Percentiles rank a stretch among this genome's conserved stretches.
These are phyloP conservation scores for Collybia mongolica DNA, from an alignment of 768 basidiomycete genomes.

Conservation along the genomic window DNA sequence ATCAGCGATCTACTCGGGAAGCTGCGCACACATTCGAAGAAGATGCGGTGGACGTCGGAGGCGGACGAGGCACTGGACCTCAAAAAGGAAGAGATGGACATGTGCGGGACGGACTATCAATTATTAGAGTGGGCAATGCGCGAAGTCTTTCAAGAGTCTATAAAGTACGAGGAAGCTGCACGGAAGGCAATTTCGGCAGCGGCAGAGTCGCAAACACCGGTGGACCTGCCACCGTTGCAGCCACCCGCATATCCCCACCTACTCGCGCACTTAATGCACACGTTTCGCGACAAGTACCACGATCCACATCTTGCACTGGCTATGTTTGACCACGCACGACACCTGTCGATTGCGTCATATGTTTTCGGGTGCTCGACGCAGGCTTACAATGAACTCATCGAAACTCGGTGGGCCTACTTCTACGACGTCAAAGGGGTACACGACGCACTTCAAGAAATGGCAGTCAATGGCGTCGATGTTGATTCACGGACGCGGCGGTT, in stretches of 20 bases:
- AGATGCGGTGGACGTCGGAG: slow-evolving; percentile 49
- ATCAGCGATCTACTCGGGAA: slow-evolving; percentile 54
- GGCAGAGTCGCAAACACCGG: slow-evolving; percentile 19
- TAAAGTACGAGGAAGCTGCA: slow-evolving; percentile 47
- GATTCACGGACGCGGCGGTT: slow-evolving; percentile 61
- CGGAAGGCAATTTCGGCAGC: slow-evolving; percentile 32
- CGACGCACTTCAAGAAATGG: slow-evolving; percentile 79
- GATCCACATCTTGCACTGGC: slow-evolving; percentile 82
- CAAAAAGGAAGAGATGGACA: slow-evolving; percentile 72
- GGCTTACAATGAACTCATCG: slow-evolving; percentile 86
- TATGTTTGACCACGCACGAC: slow-evolving; percentile 78
- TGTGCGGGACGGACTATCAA: slow-evolving; percentile 65
- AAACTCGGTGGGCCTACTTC: slow-evolving; percentile 83
- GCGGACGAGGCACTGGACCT: slow-evolving; percentile 58
- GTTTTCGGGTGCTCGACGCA: slow-evolving; percentile 87
- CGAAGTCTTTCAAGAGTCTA: slow-evolving; percentile 66
- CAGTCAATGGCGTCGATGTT: slow-evolving; percentile 68
- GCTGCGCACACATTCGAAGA: slow-evolving; percentile 51
- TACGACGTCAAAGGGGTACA: slow-evolving; percentile 78
- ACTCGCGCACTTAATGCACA: slow-evolving; percentile 73
- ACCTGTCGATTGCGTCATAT: slow-evolving; percentile 75
- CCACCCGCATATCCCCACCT: slow-evolving; percentile 72
- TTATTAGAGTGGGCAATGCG: slow-evolving; percentile 72
- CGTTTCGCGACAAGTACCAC: slow-evolving; percentile 73
- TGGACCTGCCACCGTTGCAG: slow-evolving; percentile 42